Percentiles rank a stretch among this genome's conserved stretches.
Conservation (phyloP, 108 stramenopile genomes). For the Mayamaea pseudoterrestris region DNA sequence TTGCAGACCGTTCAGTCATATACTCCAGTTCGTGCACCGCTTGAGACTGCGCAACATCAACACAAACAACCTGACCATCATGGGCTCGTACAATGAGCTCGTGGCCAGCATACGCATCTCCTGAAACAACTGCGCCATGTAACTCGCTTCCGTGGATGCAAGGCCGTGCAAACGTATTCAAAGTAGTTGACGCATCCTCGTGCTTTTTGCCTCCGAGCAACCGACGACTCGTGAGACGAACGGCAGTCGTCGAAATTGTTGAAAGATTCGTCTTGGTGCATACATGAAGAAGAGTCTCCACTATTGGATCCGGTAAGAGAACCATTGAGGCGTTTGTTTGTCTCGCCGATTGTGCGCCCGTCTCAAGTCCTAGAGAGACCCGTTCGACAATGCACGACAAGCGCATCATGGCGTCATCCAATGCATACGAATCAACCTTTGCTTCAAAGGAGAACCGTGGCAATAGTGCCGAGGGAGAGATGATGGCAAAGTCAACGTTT, state of each 20-base stretch:
- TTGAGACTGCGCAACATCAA: conserved; percentile 12
- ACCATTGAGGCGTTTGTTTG: conserved; percentile 3
- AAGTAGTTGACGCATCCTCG: not conserved
- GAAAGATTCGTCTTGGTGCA: conserved; percentile 29
- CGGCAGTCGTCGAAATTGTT: conserved; percentile 46
- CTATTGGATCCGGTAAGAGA: conserved; percentile 50
- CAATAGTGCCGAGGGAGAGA: conserved; percentile 38
- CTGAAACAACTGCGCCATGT: conserved; percentile 44
- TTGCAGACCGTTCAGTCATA: not conserved
- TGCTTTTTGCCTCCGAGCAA: not conserved
- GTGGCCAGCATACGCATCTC: conserved; percentile 63
- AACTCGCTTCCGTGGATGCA: conserved; percentile 31
- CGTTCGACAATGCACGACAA: conserved; percentile 33
- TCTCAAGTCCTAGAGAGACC: conserved; percentile 23
- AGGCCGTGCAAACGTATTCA: conserved; percentile 5
- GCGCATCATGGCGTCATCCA: conserved; percentile 35
- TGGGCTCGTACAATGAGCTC: conserved; percentile 35
- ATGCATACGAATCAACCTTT: conserved; percentile 22
- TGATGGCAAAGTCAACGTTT: conserved; percentile 42
- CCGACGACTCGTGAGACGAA: conserved; percentile 23
- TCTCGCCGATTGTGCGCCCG: conserved; percentile 7
- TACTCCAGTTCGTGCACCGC: not conserved
- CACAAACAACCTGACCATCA: conserved; percentile 32
- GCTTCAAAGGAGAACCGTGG: conserved; percentile 59
- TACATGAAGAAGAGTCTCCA: conserved; percentile 49